phyloP scores from a whole-genome alignment of 495 filamentous ascomycete genomes.

The Penicillium chermesinum region DNA sequence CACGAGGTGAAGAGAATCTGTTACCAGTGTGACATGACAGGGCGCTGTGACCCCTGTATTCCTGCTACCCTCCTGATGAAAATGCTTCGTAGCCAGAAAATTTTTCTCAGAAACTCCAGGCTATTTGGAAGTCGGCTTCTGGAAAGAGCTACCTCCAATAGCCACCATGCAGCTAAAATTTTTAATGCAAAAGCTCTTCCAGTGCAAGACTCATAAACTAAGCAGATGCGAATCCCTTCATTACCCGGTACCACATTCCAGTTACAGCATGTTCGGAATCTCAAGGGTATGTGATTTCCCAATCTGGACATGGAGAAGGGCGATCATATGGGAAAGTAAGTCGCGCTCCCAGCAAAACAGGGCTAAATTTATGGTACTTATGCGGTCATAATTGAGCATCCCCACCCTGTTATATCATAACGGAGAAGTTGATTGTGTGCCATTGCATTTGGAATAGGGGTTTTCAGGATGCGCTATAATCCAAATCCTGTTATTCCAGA shows the following conservation, averaged over 20 bases:
- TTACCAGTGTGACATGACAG: no score
- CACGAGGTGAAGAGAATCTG: no score
- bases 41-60: no score
- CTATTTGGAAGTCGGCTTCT: no score
- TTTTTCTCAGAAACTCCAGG: no score
- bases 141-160: no score
- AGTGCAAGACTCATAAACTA: no score
- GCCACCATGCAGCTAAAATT: no score
- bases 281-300: slow-evolving; percentile 23
- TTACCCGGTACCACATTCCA: slow-evolving; percentile 22
- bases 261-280: slow-evolving; percentile 21
- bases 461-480: neutral
- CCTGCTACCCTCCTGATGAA: no score
- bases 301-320: slow-evolving; percentile 7
- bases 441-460: neutral
- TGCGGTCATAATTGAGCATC: slow-evolving; percentile 4
- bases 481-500: neutral
- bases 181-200: no score
- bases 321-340: slow-evolving; percentile 11
- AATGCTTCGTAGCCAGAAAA: no score
- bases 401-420: neutral
- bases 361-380: neutral
- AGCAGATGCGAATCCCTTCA: slow-evolving; percentile 14
- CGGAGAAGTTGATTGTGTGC: neutral
- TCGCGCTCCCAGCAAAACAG: neutral